Evolutionary conservation across 257 asterid species (phyloP), one percentile per base, ranked within the genome.

Genomic region (Ballota nigra): DNA sequence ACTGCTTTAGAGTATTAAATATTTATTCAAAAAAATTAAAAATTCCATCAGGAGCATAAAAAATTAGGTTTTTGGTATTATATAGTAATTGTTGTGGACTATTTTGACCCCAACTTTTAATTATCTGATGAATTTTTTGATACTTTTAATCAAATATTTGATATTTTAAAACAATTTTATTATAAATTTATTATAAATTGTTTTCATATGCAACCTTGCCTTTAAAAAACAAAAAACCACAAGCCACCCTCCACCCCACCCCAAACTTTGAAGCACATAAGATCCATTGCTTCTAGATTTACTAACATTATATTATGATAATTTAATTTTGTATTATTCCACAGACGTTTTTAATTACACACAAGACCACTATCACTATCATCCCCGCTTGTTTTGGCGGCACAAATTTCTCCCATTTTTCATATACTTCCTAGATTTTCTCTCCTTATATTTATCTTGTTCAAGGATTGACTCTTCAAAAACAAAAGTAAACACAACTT

Each of bases 311-410:
- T 15, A 45, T 4, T 45, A 5, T 40, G 15, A 40, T 12, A 36
- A 9, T 3, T 13, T 9, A 40, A 10, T 40, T 11, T 40, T 10
- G 51, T 43, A 43, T 43, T 43, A 12, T 1, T 43, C 18, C 1
- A 1, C 15, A 15, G 5, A 4, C 53, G 8, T 15, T 45, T n/a
- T 45, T 64, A 72, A 72, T 81, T 70, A 38, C 18, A 65, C n/a
- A n/a, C n/a, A n/a, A n/a, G 65, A 69, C 38, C 66, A 66, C 75
- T 29, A 68, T 72, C 59, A 72, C 70, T 41, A 63, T 75, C 83
- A 57, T 34, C 62, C 77, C 85, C 71, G 63, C 68, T 77, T 38
- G 40, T 74, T 76, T 83, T 81, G 84, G 85, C 82, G 86, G 82
- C 87, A 78, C 82, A 52, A 62, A 61, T 79, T 51, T n/a, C 81